Conservation (phyloP, 2,329 filamentous ascomycete species). For the Emergomyces orientalis region DNA sequence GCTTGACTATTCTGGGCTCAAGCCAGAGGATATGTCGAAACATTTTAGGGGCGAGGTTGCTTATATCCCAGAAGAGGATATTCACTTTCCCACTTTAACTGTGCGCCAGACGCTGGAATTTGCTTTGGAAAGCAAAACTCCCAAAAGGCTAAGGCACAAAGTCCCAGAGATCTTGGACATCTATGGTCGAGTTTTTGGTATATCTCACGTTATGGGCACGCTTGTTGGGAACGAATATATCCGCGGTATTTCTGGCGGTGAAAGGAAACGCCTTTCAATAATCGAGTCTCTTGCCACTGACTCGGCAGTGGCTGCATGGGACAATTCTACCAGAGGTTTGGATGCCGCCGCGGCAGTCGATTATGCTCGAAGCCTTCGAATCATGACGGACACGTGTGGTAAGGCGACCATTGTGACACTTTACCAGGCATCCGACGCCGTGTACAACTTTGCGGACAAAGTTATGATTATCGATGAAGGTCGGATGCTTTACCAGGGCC, state of each 20-base stretch:
- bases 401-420: constrained; percentile 57
- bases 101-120: constrained; percentile 81
- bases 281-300: constrained; percentile 72
- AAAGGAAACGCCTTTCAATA: constrained; percentile 73
- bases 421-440: constrained; percentile 57
- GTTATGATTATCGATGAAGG: constrained; percentile 64
- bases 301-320: constrained; percentile 63
- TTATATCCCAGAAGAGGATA: constrained; percentile 77
- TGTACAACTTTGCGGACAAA: constrained; percentile 63
- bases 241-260: constrained; percentile 68
- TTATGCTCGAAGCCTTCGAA: constrained; percentile 52
- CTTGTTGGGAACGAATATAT: constrained; percentile 75
- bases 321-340: constrained; percentile 61
- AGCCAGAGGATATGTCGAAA: constrained; percentile 60
- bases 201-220: constrained; percentile 75
- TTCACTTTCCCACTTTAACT: constrained; percentile 74
- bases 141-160: constrained; percentile 57
- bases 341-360: constrained; percentile 59
- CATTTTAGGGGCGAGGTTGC: constrained; percentile 71
- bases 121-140: constrained; percentile 73
- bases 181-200: constrained; percentile 53
- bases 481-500: constrained; percentile 53
- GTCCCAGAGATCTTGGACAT: constrained; percentile 45
- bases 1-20: constrained; percentile 59
- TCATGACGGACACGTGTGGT: constrained; percentile 62